Evolutionary conservation across 2,329 filamentous ascomycete species (phyloP).

Genomic region (Esteya vermicola): DNA sequence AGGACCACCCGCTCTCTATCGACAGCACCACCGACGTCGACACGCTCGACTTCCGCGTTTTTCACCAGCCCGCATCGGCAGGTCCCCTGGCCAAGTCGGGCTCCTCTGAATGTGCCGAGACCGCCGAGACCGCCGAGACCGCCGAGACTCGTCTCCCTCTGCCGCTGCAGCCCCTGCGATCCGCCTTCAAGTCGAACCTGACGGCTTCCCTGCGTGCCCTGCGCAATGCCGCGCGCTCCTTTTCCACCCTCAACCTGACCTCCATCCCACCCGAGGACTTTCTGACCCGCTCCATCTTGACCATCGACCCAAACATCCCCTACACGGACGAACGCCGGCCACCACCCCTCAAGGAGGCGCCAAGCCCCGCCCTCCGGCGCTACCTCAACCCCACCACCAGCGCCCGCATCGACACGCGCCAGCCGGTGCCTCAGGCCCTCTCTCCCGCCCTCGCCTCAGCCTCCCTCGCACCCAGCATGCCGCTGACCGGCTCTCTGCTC

Average conservation of each 20-base stretch:
- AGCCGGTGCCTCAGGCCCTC: constrained; percentile 7
- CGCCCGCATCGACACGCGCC: constrained; percentile 27
- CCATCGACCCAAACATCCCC: constrained; percentile 50
- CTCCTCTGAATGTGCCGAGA: no score
- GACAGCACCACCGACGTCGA: constrained; percentile 15
- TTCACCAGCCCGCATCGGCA: constrained; percentile 22
- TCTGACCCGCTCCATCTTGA: constrained; percentile 51
- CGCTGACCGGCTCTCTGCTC: no score
- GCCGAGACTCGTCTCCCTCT: constrained; percentile 14
- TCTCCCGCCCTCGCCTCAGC: background rate
- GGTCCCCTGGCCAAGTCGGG: constrained; percentile 3
- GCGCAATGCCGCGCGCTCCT: constrained; percentile 47
- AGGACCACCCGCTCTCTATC: constrained; percentile 36
- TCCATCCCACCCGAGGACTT: constrained; percentile 54
- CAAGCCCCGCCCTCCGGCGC: constrained; percentile 50
- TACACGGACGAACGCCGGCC: constrained; percentile 55
- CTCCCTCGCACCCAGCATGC: background rate
- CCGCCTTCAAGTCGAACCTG: constrained; percentile 54
- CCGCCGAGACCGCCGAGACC: no score
- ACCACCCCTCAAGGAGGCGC: constrained; percentile 46
- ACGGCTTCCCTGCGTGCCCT: constrained; percentile 52
- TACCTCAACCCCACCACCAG: constrained; percentile 52
- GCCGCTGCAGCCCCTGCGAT: constrained; percentile 33
- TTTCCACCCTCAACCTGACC: constrained; percentile 47
- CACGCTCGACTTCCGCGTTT: constrained; percentile 31